Evolutionary conservation across 805 yeast species (phyloP).

Genomic region (Limtongia smithiae): DNA sequence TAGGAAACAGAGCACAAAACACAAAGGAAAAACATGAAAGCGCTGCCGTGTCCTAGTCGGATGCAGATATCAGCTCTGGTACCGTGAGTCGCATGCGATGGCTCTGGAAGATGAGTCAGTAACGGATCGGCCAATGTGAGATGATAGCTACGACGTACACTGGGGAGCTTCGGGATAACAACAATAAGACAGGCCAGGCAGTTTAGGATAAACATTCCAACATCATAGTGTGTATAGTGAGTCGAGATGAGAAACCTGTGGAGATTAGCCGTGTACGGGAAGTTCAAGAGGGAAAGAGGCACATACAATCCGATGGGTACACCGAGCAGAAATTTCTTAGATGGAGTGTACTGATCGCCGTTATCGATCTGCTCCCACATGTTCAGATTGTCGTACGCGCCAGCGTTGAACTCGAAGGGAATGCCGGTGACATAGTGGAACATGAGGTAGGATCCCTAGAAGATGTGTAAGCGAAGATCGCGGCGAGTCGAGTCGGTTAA

Average conservation of each 20-base stretch:
- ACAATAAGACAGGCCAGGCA: slow-evolving; percentile 78
- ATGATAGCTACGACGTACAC: slow-evolving; percentile 13
- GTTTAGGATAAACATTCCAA: slow-evolving; percentile 73
- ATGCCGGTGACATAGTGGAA: slow-evolving; percentile 95
- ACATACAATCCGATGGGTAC: slow-evolving; percentile 75
- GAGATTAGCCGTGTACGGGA: not conserved
- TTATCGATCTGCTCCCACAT: slow-evolving; percentile 98
- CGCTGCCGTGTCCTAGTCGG: not conserved
- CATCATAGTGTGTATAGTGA: slow-evolving; percentile 83
- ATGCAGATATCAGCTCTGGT: slow-evolving; percentile 15
- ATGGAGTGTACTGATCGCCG: slow-evolving; percentile 96
- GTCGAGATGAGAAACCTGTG: slow-evolving; percentile 68
- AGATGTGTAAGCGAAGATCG: not conserved
- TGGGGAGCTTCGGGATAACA: slow-evolving; percentile 86
- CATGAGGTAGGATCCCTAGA: slow-evolving; percentile 79
- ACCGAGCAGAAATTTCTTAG: slow-evolving; percentile 84
- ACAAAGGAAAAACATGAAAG: not conserved
- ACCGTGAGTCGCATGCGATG: slow-evolving; percentile 28
- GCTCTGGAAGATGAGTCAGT: slow-evolving; percentile 9
- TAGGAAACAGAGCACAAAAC: not conserved
- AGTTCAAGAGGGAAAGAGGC: not conserved
- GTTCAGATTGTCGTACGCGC: slow-evolving; percentile 91
- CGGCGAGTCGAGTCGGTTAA: not conserved
- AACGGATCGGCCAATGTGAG: not conserved
- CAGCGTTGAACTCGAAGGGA: slow-evolving; percentile 94